Base-by-base conservation (phyloP, 371 early-diverging fungal species). In the Choanephora cucurbitarum region DNA sequence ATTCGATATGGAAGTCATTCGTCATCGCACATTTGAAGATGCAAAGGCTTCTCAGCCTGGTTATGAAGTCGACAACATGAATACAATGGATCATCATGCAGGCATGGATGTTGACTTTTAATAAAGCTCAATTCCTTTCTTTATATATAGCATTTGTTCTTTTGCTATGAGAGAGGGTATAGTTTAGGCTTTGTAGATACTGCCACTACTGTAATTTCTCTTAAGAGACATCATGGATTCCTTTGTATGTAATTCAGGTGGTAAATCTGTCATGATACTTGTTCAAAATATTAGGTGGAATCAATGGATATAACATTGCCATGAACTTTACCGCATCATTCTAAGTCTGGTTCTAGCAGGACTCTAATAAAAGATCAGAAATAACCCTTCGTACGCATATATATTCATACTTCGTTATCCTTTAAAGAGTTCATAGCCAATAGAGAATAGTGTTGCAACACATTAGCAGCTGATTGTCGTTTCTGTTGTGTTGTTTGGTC, bases 1-100 rank as follows among this genome's bases (percentile, higher is more conserved):
- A 65, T 97, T 97, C 65, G 89, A 88, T 42, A 77, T 81, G 78
- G 77, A 81, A 50, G 76, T 79, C 0, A 68, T 79, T 58, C 72
- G 80, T 40, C 71, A 74, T 44, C 72, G 76, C 17, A 75, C 80
- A 7, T 80, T 73, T 54, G 66, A 69, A 44, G 77, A 73, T 34
- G 73, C 70, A n/a, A 72, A 70, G 40, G 65, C 72, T n/a, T 51
- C 64, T 10, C 68, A 69, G 43, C 51, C 58, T n/a, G 61, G 56
- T 11, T 70, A 69, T 44, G 73, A 70, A 48, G 55, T 56, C 14
- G 71, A 70, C 9, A 39, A 51, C 11, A 67, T 70, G 64, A 67
- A 66, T 34, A 43, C 56, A 18, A 57, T 67, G 55, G 73, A 72
- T 44, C 66, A 76, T 34, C 57, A 63, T 14, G 73, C 75, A 52